Percentiles rank a stretch among this genome's conserved stretches.
These are phyloP conservation scores for Chamaenerion angustifolium DNA, from an alignment of 345 rosid species.

Conservation along the genomic window DNA sequence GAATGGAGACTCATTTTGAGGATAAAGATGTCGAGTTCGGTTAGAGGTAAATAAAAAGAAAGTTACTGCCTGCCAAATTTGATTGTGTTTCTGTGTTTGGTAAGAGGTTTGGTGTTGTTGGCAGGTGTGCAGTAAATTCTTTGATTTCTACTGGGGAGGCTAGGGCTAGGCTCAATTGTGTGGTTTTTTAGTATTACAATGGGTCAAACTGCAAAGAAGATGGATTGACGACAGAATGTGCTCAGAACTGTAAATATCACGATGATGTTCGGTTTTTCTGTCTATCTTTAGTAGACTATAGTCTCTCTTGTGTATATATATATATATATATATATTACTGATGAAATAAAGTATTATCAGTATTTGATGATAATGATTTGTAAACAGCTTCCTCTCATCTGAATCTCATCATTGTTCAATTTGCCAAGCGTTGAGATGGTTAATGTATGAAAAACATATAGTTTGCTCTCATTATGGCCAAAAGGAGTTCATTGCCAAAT, in stretches of 20 bases:
- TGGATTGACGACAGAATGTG: constrained; percentile 4
- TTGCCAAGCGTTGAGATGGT: too few species aligned
- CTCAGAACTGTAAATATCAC: constrained; percentile 9
- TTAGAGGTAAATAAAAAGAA: constrained; percentile 33
- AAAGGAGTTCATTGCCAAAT: too few species aligned
- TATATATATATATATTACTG: too few species aligned
- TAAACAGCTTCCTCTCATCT: too few species aligned
- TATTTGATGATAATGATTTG: too few species aligned
- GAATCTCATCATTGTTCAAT: too few species aligned
- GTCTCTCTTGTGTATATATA: too few species aligned
- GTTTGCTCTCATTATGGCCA: too few species aligned
- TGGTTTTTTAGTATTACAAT: constrained; percentile 20
- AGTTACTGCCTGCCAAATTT: neutral
- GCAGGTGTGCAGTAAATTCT: constrained; percentile 39
- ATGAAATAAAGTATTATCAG: too few species aligned
- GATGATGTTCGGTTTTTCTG: too few species aligned
- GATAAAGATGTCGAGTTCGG: constrained; percentile 39
- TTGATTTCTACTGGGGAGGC: constrained; percentile 17
- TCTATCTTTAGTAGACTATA: too few species aligned
- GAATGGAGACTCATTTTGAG: constrained; percentile 40
- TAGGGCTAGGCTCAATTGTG: constrained; percentile 17
- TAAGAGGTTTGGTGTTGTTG: neutral
- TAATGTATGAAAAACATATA: too few species aligned
- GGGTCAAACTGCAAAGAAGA: constrained; percentile 14
- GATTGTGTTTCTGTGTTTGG: neutral